phyloP scores from a whole-genome alignment of 371 early-diverging fungal genomes.

The Mortierella sp. region DNA sequence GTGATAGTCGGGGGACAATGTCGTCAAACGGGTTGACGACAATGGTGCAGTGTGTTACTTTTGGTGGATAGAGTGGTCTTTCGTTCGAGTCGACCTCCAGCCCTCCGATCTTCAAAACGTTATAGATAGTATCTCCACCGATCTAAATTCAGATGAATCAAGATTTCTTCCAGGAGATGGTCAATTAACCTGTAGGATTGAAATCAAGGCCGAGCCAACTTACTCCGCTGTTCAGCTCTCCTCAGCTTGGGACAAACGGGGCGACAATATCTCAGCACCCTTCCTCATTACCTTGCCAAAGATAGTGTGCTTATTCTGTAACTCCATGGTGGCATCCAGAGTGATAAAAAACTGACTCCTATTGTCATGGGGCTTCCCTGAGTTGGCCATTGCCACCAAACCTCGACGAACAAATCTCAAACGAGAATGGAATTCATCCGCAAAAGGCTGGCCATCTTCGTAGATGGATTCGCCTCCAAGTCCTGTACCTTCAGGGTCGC shows the following conservation, averaged over 20 bases:
- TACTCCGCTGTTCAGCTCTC: not conserved
- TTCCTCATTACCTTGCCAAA: constrained; percentile 84
- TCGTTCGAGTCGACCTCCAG: constrained; percentile 83
- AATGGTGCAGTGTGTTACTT: constrained; percentile 73
- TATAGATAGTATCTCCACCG: constrained; percentile 92
- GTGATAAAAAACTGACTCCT: constrained; percentile 96
- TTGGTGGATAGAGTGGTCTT: constrained; percentile 83
- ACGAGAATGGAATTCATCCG: constrained; percentile 92
- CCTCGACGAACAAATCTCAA: constrained; percentile 91
- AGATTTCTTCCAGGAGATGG: not conserved
- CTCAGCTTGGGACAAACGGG: not conserved
- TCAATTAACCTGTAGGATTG: not conserved
- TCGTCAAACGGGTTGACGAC: constrained; percentile 93
- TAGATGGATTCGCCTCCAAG: constrained; percentile 92
- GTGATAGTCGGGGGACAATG: constrained; percentile 84
- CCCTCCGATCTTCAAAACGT: constrained; percentile 88
- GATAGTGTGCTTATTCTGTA: constrained; percentile 88
- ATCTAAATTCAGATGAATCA: constrained; percentile 57
- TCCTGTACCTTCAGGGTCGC: constrained; percentile 94
- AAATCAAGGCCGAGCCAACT: too few species aligned
- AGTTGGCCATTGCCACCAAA: constrained; percentile 91
- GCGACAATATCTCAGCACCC: not conserved
- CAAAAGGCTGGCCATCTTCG: constrained; percentile 76
- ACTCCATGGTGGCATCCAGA: constrained; percentile 84
- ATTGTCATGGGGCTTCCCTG: constrained; percentile 79